A percentile compares a stretch with the other conserved stretches of the same genome.
phyloP scores from a whole-genome alignment of 768 basidiomycete genomes.

The Amanita pallidorosea region DNA sequence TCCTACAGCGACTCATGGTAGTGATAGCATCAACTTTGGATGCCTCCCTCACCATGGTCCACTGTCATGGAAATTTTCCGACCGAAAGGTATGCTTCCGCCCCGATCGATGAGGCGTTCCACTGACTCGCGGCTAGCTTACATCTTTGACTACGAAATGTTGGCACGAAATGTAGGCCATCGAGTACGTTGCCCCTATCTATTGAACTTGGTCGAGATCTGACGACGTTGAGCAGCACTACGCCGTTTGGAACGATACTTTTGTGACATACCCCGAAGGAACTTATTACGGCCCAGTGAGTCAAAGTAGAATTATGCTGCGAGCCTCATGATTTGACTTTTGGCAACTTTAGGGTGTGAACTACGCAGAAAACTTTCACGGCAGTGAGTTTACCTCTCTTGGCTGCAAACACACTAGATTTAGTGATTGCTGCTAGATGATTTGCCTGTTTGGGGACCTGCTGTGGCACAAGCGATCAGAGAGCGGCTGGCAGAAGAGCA shows the following conservation, averaged over 20 bases:
- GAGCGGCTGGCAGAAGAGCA: slow-evolving; percentile 30
- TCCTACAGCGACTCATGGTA: not conserved
- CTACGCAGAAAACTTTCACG: slow-evolving; percentile 12
- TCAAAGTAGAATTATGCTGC: not conserved
- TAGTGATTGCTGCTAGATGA: slow-evolving; percentile 8
- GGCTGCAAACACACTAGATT: not conserved
- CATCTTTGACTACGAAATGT: slow-evolving; percentile 28
- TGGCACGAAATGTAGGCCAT: slow-evolving; percentile 31
- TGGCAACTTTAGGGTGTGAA: slow-evolving; percentile 18
- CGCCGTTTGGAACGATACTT: slow-evolving; percentile 58
- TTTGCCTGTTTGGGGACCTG: slow-evolving; percentile 55
- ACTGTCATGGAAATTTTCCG: slow-evolving; percentile 64
- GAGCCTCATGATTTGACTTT: slow-evolving; percentile 19
- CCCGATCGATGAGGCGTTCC: not conserved
- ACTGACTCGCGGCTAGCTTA: slow-evolving; percentile 14
- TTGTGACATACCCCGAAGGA: slow-evolving; percentile 23
- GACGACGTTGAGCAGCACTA: slow-evolving; percentile 29
- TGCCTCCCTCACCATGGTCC: slow-evolving; percentile 50
- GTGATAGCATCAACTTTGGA: slow-evolving; percentile 45
- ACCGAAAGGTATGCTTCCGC: slow-evolving; percentile 31
- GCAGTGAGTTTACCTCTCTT: slow-evolving; percentile 10
- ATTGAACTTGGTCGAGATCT: not conserved
- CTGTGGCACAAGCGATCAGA: slow-evolving; percentile 47
- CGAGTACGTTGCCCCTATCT: slow-evolving; percentile 12
- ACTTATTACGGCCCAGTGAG: slow-evolving; percentile 16